These are phyloP conservation scores for Blepharisma stoltei DNA, from an alignment of 73 alveolate genomes.

Conservation along the genomic window DNA sequence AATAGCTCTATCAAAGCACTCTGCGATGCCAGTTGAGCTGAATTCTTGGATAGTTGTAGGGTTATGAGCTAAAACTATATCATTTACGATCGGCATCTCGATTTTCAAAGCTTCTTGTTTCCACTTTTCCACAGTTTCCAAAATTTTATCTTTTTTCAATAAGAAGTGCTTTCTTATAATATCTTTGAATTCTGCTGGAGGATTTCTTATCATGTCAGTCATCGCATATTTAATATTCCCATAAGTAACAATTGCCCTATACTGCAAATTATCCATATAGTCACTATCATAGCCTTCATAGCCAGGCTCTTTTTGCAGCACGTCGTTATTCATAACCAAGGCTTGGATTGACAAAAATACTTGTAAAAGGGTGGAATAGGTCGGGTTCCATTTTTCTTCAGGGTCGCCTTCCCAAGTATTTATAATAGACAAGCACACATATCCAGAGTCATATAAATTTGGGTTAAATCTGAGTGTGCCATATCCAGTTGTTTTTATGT, in stretches of 20 bases:
- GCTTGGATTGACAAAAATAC: constrained; percentile 66
- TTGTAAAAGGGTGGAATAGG: constrained; percentile 52
- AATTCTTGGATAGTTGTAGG: no score
- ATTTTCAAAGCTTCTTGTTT: constrained; percentile 63
- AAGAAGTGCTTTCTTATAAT: constrained; percentile 89
- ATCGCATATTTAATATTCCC: constrained; percentile 93
- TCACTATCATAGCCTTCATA: not conserved
- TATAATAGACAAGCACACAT: constrained; percentile 66
- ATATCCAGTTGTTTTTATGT: constrained; percentile 59
- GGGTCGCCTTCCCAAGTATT: constrained; percentile 72
- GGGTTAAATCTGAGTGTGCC: constrained; percentile 73
- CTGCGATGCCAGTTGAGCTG: no score
- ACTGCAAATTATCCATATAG: no score
- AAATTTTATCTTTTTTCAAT: constrained; percentile 85
- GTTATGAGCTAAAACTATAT: no score
- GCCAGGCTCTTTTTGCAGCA: constrained; percentile 74
- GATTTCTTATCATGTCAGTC: constrained; percentile 90
- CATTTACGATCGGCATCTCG: no score
- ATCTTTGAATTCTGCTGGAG: constrained; percentile 91
- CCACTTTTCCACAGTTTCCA: constrained; percentile 87
- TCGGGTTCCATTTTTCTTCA: constrained; percentile 77
- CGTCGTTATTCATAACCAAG: constrained; percentile 66
- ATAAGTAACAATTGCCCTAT: constrained; percentile 83
- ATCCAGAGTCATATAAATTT: constrained; percentile 66
- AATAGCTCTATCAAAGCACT: no score